These are phyloP conservation scores for Sporodiniella umbellata DNA, from an alignment of 371 early-diverging fungal species.

Conservation along the genomic window DNA sequence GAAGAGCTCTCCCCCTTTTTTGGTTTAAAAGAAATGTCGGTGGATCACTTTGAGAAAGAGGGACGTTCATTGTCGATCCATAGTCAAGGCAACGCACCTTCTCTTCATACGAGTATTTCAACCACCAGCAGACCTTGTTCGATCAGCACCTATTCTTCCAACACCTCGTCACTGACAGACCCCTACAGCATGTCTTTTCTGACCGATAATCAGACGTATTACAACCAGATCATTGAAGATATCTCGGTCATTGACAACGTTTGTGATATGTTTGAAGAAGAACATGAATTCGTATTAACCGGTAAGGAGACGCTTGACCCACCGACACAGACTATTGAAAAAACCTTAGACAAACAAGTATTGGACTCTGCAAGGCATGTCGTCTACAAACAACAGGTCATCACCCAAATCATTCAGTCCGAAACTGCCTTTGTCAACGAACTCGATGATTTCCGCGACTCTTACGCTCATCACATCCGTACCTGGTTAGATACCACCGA, in stretches of 20 bases:
- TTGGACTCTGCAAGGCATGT: conserved; percentile 13
- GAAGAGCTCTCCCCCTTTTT: too few relatives aligned
- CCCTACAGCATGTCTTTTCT: conserved; percentile 11
- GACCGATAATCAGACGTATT: conserved; percentile 4
- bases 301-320: conserved; percentile 1
- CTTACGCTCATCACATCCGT: conserved; percentile 4
- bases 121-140: background rate
- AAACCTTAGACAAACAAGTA: conserved; percentile 9
- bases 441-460: conserved; percentile 16
- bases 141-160: background rate
- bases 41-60: background rate
- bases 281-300: background rate
- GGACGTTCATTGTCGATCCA: background rate
- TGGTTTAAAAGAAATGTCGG: too few relatives aligned
- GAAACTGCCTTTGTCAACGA: conserved; percentile 15
- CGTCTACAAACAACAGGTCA: conserved; percentile 7
- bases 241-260: conserved; percentile 15
- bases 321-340: background rate
- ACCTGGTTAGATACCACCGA: conserved; percentile 14
- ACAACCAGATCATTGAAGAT: conserved; percentile 12
- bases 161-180: background rate
- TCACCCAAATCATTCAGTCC: conserved; percentile 10
- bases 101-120: background rate
- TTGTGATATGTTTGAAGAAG: conserved; percentile 5
- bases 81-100: background rate